Percentiles rank a stretch among this genome's conserved stretches.
Conservation (phyloP, 2,329 filamentous ascomycete species). For the Graphiopsis chlorocephala region DNA sequence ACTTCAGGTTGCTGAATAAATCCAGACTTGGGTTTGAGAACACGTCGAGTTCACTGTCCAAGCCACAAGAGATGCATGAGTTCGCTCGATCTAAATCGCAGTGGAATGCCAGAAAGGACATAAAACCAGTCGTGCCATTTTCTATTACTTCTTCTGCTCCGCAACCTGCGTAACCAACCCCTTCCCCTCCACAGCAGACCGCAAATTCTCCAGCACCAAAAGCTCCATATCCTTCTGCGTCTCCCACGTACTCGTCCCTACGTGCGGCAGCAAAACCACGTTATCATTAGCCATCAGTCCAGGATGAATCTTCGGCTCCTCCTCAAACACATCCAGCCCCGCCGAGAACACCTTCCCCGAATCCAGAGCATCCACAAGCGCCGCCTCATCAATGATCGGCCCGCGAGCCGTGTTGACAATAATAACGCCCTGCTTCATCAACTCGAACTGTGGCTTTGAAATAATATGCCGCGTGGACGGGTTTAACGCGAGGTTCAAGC, state of each 20-base stretch:
- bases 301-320: slow-evolving; percentile 54
- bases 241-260: slow-evolving; percentile 59
- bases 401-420: slow-evolving; percentile 60
- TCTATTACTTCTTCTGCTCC: slow-evolving; percentile 51
- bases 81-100: neutral
- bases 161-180: slow-evolving; percentile 59
- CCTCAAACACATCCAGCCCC: slow-evolving; percentile 58
- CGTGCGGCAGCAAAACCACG: slow-evolving; percentile 57
- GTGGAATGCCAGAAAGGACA: neutral
- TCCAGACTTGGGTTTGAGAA: too few relatives aligned
- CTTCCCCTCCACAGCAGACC: slow-evolving; percentile 55
- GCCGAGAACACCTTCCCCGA: slow-evolving; percentile 54
- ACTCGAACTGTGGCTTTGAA: slow-evolving; percentile 47
- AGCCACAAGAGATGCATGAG: neutral
- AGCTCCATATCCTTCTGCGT: slow-evolving; percentile 52
- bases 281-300: slow-evolving; percentile 51
- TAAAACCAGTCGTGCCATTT: neutral
- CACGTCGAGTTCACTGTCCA: neutral
- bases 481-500: slow-evolving; percentile 53
- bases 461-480: slow-evolving; percentile 53
- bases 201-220: slow-evolving; percentile 57
- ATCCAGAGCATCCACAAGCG: slow-evolving; percentile 53
- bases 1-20: too few relatives aligned
- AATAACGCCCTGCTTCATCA: slow-evolving; percentile 56
- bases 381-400: slow-evolving; percentile 56